Conservation (phyloP, 1,284 basidiomycete species). For the Hortiboletus rubellus region DNA sequence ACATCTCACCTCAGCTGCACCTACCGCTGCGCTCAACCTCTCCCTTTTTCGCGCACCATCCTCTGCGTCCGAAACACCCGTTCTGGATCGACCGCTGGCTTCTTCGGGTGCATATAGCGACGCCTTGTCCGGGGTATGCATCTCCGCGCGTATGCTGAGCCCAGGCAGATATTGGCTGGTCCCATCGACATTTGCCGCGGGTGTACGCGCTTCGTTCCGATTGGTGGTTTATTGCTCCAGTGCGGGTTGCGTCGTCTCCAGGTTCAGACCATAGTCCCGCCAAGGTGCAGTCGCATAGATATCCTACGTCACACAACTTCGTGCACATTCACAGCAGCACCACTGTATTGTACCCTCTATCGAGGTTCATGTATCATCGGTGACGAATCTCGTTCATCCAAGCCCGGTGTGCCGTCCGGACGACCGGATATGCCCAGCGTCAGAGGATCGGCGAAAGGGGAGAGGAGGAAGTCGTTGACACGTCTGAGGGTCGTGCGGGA, state of each 20-base stretch:
- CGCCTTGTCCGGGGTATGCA: conserved; percentile 66
- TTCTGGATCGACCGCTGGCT: conserved; percentile 48
- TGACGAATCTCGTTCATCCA: background rate
- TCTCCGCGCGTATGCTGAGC: conserved; percentile 49
- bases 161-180: conserved; percentile 71
- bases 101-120: conserved; percentile 83
- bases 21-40: conserved; percentile 55
- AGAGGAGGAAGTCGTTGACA: conserved; percentile 75
- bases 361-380: background rate
- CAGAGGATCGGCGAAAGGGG: conserved; percentile 30
- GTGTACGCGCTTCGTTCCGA: conserved; percentile 57
- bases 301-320: background rate
- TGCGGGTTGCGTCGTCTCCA: conserved; percentile 25
- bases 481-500: conserved; percentile 73
- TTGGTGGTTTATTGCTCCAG: conserved; percentile 61
- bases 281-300: background rate
- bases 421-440: background rate
- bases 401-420: background rate
- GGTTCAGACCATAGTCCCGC: background rate
- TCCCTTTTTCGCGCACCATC: conserved; percentile 50
- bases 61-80: conserved; percentile 13
- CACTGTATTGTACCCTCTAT: conserved; percentile 6
- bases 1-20: conserved; percentile 51
- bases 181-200: conserved; percentile 70
- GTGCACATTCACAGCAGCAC: background rate